phyloP scores from a whole-genome alignment of 2,329 filamentous ascomycete genomes.

The Fusarium pininemorale region DNA sequence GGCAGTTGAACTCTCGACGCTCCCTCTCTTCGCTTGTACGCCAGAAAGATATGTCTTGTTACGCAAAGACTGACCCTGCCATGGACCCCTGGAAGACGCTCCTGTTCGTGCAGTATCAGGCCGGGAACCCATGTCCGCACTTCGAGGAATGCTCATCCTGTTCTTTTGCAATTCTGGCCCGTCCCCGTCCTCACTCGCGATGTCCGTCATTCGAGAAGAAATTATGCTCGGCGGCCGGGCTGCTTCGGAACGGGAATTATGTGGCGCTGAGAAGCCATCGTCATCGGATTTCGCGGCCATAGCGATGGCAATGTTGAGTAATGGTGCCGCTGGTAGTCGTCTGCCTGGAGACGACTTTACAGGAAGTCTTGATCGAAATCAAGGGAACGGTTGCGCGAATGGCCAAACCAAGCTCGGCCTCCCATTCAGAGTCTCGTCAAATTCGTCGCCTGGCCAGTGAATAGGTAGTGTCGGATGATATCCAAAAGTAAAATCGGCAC shows the following conservation, averaged over 20 bases:
- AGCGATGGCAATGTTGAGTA: slow-evolving; percentile 27
- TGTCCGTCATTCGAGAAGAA: slow-evolving; percentile 76
- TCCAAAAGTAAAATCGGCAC: slow-evolving; percentile 37
- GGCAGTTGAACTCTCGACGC: slow-evolving; percentile 54
- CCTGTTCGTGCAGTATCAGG: slow-evolving; percentile 65
- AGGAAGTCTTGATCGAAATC: slow-evolving; percentile 1
- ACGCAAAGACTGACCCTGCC: slow-evolving; percentile 66
- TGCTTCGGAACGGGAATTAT: slow-evolving; percentile 53
- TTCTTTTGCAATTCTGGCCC: slow-evolving; percentile 48
- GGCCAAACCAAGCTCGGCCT: background rate
- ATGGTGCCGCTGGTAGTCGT: slow-evolving; percentile 27
- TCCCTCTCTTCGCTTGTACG: slow-evolving; percentile 56
- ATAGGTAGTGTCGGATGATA: slow-evolving; percentile 15
- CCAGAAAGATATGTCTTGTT: slow-evolving; percentile 54
- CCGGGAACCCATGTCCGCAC: slow-evolving; percentile 58
- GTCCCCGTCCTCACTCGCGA: slow-evolving; percentile 65
- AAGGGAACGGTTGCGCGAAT: slow-evolving; percentile 15
- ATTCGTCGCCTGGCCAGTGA: slow-evolving; percentile 1
- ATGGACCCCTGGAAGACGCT: slow-evolving; percentile 54
- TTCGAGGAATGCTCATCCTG: slow-evolving; percentile 45
- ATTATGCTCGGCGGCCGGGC: slow-evolving; percentile 70
- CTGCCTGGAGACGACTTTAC: slow-evolving; percentile 22
- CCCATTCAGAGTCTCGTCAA: slow-evolving; percentile 8
- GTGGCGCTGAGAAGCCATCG: slow-evolving; percentile 51
- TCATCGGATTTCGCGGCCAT: slow-evolving; percentile 52